These are phyloP conservation scores for Diplodia intermedia DNA, from an alignment of 2,329 filamentous ascomycete genomes.

Conservation along the genomic window DNA sequence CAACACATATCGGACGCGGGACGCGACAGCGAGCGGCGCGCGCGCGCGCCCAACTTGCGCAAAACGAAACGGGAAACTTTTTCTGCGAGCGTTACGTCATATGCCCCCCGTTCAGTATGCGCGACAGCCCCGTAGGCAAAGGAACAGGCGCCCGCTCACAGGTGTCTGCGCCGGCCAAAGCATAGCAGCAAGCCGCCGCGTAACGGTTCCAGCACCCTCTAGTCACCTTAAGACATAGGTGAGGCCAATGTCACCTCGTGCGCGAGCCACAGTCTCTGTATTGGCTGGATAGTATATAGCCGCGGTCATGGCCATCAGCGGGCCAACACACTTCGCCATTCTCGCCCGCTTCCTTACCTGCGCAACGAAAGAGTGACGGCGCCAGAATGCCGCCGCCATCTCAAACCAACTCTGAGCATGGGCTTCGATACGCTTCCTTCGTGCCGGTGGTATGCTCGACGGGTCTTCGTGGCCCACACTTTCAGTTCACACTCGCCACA, in stretches of 20 bases:
- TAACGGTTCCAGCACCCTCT: background rate
- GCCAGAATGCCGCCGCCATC: background rate
- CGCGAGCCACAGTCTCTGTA: background rate
- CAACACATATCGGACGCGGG: background rate
- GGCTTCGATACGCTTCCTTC: background rate
- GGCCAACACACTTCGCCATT: background rate
- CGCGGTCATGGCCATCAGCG: background rate
- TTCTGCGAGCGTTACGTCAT: background rate
- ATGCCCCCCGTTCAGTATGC: background rate
- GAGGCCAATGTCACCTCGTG: background rate
- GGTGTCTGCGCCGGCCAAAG: background rate
- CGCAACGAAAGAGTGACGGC: background rate
- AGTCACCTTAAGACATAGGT: background rate
- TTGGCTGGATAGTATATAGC: background rate
- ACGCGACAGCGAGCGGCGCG: background rate
- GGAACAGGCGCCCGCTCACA: background rate
- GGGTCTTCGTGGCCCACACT: background rate
- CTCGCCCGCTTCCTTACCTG: background rate
- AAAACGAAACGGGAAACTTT: background rate
- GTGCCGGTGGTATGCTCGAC: background rate
- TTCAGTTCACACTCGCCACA: too few species aligned
- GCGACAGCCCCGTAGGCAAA: background rate
- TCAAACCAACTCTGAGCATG: background rate
- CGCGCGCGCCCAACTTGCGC: too few species aligned
- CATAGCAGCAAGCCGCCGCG: background rate